Percentiles rank a stretch among this genome's conserved stretches.
Evolutionary conservation across 805 yeast genomes (phyloP).

Genomic region (Candida berthetii): DNA sequence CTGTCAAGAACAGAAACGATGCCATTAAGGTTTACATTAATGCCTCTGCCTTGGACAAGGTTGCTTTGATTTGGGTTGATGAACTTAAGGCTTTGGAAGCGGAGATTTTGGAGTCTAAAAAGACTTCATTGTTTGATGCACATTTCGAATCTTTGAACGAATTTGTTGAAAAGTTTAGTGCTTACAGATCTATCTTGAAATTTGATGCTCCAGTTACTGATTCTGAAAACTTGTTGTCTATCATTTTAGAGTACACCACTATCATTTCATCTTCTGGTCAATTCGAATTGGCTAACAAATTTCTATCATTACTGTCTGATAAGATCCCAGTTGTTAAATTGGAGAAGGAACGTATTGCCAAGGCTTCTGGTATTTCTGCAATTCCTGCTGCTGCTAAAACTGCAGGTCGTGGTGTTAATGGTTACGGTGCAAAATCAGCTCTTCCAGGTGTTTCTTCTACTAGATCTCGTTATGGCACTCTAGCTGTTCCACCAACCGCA

Average conservation of each 20-base stretch:
- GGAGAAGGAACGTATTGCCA: conserved; percentile 74
- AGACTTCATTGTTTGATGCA: conserved; percentile 68
- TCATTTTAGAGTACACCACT: conserved; percentile 77
- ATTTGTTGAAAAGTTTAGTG: conserved; percentile 78
- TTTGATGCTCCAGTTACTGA: conserved; percentile 19
- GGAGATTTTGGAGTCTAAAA: conserved; percentile 28
- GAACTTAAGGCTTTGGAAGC: conserved; percentile 53
- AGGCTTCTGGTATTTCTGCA: conserved; percentile 47
- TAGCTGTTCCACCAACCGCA: neutral
- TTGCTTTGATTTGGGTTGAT: conserved; percentile 76
- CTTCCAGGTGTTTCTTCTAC: neutral
- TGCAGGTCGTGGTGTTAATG: conserved; percentile 12
- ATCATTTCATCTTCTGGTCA: conserved; percentile 78
- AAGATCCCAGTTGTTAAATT: conserved; percentile 61
- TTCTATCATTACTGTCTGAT: conserved; percentile 67
- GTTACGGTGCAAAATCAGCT: conserved; percentile 14
- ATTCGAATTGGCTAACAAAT: conserved; percentile 70
- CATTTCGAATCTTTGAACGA: conserved; percentile 75
- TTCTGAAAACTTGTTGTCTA: conserved; percentile 29
- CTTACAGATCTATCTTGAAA: conserved; percentile 51
- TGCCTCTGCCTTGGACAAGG: conserved; percentile 75
- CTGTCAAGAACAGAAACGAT: conserved; percentile 51
- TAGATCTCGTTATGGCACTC: neutral
- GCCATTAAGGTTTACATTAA: conserved; percentile 77
- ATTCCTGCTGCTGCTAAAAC: conserved; percentile 11